Evolutionary conservation across 345 rosid species (phyloP).

Genomic region (Citrus cavaleriei): DNA sequence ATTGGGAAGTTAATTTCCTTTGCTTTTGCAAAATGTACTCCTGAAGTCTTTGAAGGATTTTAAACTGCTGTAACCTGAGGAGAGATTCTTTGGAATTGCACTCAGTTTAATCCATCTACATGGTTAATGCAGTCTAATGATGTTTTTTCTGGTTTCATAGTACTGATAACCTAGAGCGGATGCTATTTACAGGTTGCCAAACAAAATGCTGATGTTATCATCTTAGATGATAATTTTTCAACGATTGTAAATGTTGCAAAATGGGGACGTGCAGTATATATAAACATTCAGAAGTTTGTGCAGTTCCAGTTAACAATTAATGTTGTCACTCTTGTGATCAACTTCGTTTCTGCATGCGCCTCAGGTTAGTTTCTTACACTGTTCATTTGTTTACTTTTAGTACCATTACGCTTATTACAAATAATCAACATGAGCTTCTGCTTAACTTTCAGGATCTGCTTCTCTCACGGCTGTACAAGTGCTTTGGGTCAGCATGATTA

Average conservation of each 20-base stretch:
- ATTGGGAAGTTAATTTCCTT: background rate
- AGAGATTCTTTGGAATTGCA: background rate
- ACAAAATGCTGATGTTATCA: slow-evolving; percentile 88
- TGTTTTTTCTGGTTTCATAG: background rate
- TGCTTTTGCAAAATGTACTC: background rate
- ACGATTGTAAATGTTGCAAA: slow-evolving; percentile 82
- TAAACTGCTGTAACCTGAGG: background rate
- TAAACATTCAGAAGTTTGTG: slow-evolving; percentile 96
- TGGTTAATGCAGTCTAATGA: background rate
- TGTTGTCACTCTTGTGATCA: slow-evolving; percentile 76
- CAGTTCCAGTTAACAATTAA: slow-evolving; percentile 97
- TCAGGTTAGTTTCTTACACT: slow-evolving; percentile 45
- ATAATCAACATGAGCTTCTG: background rate
- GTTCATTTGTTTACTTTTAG: background rate
- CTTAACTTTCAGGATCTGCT: slow-evolving; percentile 50
- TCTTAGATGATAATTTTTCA: slow-evolving; percentile 84
- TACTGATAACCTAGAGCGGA: background rate
- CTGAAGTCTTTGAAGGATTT: background rate
- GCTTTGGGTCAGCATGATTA: slow-evolving; percentile 89
- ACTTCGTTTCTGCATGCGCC: slow-evolving; percentile 80
- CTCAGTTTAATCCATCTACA: background rate
- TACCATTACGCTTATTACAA: background rate
- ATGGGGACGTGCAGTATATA: slow-evolving; percentile 95
- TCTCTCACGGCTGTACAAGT: slow-evolving; percentile 85
- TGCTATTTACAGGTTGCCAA: slow-evolving; percentile 72